These are phyloP conservation scores for Aristolochia fimbriata DNA, from an alignment of 164 flowering plant species.

Conservation along the genomic window DNA sequence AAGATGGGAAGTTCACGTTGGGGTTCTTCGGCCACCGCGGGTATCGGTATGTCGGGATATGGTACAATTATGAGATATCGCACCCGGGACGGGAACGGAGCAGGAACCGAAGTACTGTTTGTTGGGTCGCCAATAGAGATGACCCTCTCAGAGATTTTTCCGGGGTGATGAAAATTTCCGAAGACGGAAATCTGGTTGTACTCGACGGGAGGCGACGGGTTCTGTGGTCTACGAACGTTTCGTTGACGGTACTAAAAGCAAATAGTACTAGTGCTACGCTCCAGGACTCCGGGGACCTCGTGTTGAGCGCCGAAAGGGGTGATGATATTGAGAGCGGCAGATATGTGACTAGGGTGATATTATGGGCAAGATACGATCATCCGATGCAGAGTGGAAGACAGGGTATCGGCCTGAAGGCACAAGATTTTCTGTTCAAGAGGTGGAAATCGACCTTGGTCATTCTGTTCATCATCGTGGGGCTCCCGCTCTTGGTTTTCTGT, in stretches of 20 bases:
- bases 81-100: slow-evolving; percentile 2
- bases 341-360: not conserved
- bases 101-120: not conserved
- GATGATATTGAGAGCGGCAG: not conserved
- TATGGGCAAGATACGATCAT: slow-evolving; percentile 22
- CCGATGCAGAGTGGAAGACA: slow-evolving; percentile 17
- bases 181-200: slow-evolving; percentile 22
- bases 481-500: no score
- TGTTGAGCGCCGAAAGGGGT: slow-evolving; percentile 4
- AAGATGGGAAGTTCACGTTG: slow-evolving; percentile 13
- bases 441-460: not conserved
- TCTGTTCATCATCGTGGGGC: not conserved
- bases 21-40: slow-evolving; percentile 30
- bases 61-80: slow-evolving; percentile 18
- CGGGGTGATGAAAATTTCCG: slow-evolving; percentile 14
- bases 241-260: not conserved
- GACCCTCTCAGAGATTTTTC: slow-evolving; percentile 20
- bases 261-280: slow-evolving; percentile 10
- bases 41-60: slow-evolving; percentile 28
- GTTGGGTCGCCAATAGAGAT: slow-evolving; percentile 43
- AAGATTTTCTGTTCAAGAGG: not conserved
- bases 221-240: slow-evolving; percentile 20
- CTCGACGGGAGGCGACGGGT: slow-evolving; percentile 7
- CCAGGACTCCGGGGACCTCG: slow-evolving; percentile 25
- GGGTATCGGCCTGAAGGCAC: not conserved